phyloP scores from a whole-genome alignment of 768 basidiomycete genomes.

The Cytidiella melzeri region DNA sequence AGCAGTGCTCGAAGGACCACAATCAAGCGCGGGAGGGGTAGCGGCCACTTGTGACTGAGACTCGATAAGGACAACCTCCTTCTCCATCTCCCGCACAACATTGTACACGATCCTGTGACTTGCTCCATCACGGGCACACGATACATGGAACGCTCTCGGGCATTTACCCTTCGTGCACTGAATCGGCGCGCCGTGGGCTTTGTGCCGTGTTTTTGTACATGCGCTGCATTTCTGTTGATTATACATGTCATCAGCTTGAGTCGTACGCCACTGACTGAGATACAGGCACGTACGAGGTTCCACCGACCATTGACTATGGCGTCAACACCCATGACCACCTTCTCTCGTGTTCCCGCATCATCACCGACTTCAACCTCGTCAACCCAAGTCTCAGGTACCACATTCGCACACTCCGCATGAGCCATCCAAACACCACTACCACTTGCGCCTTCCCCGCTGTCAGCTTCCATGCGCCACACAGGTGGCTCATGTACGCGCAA shows the following conservation, averaged over 20 bases:
- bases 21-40: conserved; percentile 3
- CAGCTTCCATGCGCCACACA: conserved; percentile 40
- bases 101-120: conserved; percentile 50
- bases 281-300: conserved; percentile 65
- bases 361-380: conserved; percentile 51
- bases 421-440: conserved; percentile 54
- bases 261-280: not conserved
- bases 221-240: conserved; percentile 79
- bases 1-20: conserved; percentile 7
- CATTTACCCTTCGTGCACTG: conserved; percentile 96
- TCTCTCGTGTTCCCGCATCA: conserved; percentile 34
- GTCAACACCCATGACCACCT: conserved; percentile 77
- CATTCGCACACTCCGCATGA: conserved; percentile 72
- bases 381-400: conserved; percentile 91
- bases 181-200: conserved; percentile 73
- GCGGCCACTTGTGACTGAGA: conserved; percentile 14
- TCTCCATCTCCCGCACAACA: conserved; percentile 66
- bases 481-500: conserved; percentile 68
- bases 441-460: conserved; percentile 27
- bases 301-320: conserved; percentile 88
- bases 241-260: no score
- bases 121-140: conserved; percentile 67
- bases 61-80: conserved; percentile 69
- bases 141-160: conserved; percentile 87
- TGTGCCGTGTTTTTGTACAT: conserved; percentile 63